Percentiles rank a stretch among this genome's conserved stretches.
Conservation (phyloP, 78 protist genomes). For the Andalucia godoyi region DNA sequence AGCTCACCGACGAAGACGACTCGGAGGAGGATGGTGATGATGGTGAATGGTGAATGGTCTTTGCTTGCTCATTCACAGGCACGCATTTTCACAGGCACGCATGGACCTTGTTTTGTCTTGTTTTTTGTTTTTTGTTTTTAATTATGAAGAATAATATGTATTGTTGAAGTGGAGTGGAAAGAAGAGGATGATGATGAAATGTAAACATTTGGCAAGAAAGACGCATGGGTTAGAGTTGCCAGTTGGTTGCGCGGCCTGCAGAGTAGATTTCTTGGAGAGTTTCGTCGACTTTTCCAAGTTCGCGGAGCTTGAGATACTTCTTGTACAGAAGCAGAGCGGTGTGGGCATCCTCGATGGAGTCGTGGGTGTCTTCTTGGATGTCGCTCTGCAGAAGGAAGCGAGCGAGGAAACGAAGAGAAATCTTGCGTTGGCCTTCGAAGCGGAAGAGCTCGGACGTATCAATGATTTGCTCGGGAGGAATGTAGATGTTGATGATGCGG, state of each 20-base stretch:
- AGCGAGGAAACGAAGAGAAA: slow-evolving; percentile 60
- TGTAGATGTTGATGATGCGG: slow-evolving; percentile 44
- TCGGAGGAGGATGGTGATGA: no score
- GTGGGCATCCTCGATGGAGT: slow-evolving; percentile 64
- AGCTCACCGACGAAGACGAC: no score
- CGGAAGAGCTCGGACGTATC: slow-evolving; percentile 77
- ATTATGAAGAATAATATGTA: no score
- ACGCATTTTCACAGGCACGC: no score
- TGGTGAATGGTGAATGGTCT: no score
- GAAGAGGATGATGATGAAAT: no score
- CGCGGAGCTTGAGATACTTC: slow-evolving; percentile 19
- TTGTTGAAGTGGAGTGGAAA: no score
- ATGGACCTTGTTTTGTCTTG: no score
- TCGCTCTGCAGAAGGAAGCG: slow-evolving; percentile 33
- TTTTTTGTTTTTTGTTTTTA: no score
- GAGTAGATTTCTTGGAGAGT: slow-evolving; percentile 43
- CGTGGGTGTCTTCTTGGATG: slow-evolving; percentile 70
- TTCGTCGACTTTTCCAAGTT: slow-evolving; percentile 43
- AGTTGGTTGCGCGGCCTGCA: slow-evolving; percentile 36
- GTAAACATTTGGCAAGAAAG: no score
- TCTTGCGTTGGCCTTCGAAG: slow-evolving; percentile 47
- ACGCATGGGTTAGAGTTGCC: slow-evolving; percentile 8
- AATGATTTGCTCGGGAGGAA: slow-evolving; percentile 64
- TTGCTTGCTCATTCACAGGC: no score
- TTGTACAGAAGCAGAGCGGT: slow-evolving; percentile 59